Conservation (phyloP, 2,329 filamentous ascomycete species). For the Fusarium succisae region DNA sequence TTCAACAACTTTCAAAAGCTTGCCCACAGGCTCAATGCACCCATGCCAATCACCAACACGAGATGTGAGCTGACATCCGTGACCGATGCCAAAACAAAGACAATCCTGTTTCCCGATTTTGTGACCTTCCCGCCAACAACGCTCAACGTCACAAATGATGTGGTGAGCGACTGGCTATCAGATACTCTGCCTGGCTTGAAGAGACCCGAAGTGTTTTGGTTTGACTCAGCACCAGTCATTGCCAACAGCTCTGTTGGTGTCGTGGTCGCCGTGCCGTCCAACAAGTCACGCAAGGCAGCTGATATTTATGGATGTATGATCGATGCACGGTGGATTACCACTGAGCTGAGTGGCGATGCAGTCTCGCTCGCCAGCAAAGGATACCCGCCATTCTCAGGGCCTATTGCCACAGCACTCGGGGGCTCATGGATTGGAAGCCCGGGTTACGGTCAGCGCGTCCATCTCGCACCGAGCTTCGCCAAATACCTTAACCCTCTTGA, state of each 20-base stretch:
- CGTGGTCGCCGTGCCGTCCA: slow-evolving; percentile 9
- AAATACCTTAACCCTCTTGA: slow-evolving; percentile 26
- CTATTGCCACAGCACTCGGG: slow-evolving; percentile 15
- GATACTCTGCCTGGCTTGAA: neutral
- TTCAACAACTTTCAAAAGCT: slow-evolving; percentile 29
- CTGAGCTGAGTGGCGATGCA: slow-evolving; percentile 26
- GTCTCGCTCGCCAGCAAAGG: slow-evolving; percentile 28
- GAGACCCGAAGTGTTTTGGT: slow-evolving; percentile 28
- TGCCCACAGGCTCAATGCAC: slow-evolving; percentile 16
- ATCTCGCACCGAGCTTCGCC: slow-evolving; percentile 24
- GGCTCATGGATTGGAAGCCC: slow-evolving; percentile 30
- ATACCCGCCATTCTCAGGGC: slow-evolving; percentile 22
- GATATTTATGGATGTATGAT: slow-evolving; percentile 37
- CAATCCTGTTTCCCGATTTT: slow-evolving; percentile 21
- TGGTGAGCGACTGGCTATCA: slow-evolving; percentile 12
- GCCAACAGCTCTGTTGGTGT: slow-evolving; percentile 24
- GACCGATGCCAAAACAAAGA: neutral
- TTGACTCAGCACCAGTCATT: slow-evolving; percentile 18
- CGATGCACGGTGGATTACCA: slow-evolving; percentile 24
- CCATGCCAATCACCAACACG: slow-evolving; percentile 27
- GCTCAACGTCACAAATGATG: slow-evolving; percentile 7
- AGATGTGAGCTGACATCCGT: slow-evolving; percentile 26
- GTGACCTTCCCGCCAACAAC: slow-evolving; percentile 13
- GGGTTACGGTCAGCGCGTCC: slow-evolving; percentile 23
- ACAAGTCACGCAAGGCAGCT: neutral